These are phyloP conservation scores for Eucalyptus shirleyi DNA, from an alignment of 345 rosid genomes.

Conservation along the genomic window DNA sequence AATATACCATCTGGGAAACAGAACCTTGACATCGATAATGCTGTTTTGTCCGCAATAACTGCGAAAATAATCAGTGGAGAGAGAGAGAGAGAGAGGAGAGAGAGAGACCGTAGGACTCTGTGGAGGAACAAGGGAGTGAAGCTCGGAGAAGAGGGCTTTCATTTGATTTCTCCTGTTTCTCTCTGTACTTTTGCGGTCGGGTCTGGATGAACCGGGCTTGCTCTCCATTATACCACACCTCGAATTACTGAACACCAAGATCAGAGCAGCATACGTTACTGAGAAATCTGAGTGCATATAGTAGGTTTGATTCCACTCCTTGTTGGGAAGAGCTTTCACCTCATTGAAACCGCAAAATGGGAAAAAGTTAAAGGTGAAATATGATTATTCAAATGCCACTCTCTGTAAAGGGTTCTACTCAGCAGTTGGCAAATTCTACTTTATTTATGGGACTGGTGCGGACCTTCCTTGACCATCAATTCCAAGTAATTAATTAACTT, in stretches of 20 bases:
- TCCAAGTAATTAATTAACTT: background rate
- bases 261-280: background rate
- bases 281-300: background rate
- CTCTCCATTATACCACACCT: conserved; percentile 10
- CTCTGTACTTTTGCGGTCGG: conserved; percentile 42
- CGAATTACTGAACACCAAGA: background rate
- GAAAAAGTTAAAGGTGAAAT: background rate
- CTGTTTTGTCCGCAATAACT: background rate
- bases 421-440: background rate
- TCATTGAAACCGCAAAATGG: background rate
- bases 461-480: background rate
- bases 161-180: conserved; percentile 56
- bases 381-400: background rate
- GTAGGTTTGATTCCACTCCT: background rate
- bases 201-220: conserved; percentile 22
- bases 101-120: conserved; percentile 3
- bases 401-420: background rate
- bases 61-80: background rate
- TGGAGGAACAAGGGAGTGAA: conserved; percentile 37
- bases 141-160: conserved; percentile 43
- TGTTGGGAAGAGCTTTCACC: background rate
- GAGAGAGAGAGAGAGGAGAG: background rate
- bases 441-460: background rate
- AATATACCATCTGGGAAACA: background rate
- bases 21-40: background rate